Evolutionary conservation across 2,329 filamentous ascomycete species (phyloP).

Genomic region (Akanthomyces uredinophilus): DNA sequence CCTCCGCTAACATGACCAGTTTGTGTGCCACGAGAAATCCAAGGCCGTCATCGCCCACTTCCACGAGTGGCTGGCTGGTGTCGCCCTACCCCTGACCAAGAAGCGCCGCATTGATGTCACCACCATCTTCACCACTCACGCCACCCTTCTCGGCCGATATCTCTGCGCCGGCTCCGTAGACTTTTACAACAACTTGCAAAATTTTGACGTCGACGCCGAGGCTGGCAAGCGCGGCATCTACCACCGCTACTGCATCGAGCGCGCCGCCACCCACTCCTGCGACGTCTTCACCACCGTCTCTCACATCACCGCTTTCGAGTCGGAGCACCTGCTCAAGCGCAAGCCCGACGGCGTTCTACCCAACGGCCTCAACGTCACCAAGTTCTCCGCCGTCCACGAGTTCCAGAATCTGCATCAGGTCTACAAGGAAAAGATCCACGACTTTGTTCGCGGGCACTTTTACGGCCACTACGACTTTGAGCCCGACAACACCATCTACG

Average conservation of each 20-base stretch:
- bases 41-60: slow-evolving; percentile 95
- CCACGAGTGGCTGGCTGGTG: slow-evolving; percentile 96
- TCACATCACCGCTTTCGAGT: slow-evolving; percentile 97
- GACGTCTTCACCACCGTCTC: slow-evolving; percentile 99
- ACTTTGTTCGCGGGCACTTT: slow-evolving; percentile 96
- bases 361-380: slow-evolving; percentile 93
- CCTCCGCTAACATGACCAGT: slow-evolving; percentile 47
- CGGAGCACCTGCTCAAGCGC: slow-evolving; percentile 92
- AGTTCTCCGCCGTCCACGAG: slow-evolving; percentile 97
- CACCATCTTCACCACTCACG: slow-evolving; percentile 97
- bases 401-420: slow-evolving; percentile 98
- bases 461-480: slow-evolving; percentile 98
- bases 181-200: slow-evolving; percentile 98
- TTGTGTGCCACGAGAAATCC: slow-evolving; percentile 86
- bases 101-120: slow-evolving; percentile 94
- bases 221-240: slow-evolving; percentile 98
- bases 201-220: slow-evolving; percentile 93
- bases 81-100: slow-evolving; percentile 85
- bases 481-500: slow-evolving; percentile 91
- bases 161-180: slow-evolving; percentile 96
- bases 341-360: slow-evolving; percentile 96
- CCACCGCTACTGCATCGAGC: slow-evolving; percentile 96
- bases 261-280: slow-evolving; percentile 81
- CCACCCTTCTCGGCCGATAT: slow-evolving; percentile 89
- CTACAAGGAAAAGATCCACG: slow-evolving; percentile 95